Evolutionary conservation across 225 moss, liverwort and hornwort species (phyloP), one percentile per base, ranked within the genome.

Genomic region (Lunularia cruciata): DNA sequence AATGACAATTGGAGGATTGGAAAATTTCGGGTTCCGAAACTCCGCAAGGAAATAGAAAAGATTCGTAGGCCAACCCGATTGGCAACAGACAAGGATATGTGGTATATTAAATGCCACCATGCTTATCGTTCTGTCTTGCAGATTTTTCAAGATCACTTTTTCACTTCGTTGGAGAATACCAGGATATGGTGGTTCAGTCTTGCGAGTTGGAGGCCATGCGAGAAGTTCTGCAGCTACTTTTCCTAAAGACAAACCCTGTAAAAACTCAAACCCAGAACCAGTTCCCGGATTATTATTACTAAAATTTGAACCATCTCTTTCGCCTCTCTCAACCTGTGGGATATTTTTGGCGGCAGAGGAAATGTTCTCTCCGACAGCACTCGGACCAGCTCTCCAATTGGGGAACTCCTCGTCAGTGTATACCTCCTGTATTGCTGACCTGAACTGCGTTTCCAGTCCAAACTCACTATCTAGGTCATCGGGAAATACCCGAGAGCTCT

Each of bases 41-140:
- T 86, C 87, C 63, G 63, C 80, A 0, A 93, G 66, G 38, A 98
- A 93, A n/a, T 89, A 91, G n/a, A 93, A 98, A 15, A 98, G 72
- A 65, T 98, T 89, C 30, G 37, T 57, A 0, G 98, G 98, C 98
- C 93, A 98, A 19, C 81, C 85, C 2, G 81, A 79, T 68, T 92
- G 90, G 64, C 90, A 93, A 75, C 98, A 98, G 16, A 98, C 30
- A 39, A 98, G 70, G 34, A 98, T 77, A 26, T 98, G 98, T 0
- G 87, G 86, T 14, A 76, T 52, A 2, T 61, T 31, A 37, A 98
- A 73, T 22, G 84, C 84, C 25, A 88, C 93, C 63, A 91, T 84
- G 7, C 82, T 53, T 43, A 98, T 60, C 19, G 81, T 91, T 52
- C 85, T 85, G 14, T 73, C 79, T 55, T 70, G 78, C 28, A 93